Percentiles rank a stretch among this genome's conserved stretches.
phyloP scores from a whole-genome alignment of 2,329 filamentous ascomycete genomes.

The Colletotrichum sansevieriae region DNA sequence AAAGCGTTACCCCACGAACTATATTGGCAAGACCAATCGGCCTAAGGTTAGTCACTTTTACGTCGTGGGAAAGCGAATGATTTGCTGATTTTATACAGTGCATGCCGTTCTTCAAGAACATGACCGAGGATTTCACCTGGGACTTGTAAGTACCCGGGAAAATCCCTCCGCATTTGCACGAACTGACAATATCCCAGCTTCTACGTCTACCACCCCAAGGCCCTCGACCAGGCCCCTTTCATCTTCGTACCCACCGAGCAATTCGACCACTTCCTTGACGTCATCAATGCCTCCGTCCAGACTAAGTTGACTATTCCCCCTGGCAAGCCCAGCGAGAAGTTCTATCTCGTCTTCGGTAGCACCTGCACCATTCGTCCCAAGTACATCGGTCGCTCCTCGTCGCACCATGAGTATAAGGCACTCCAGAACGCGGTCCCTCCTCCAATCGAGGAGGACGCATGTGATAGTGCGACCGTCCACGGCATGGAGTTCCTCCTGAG shows the following conservation, averaged over 20 bases:
- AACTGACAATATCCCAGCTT: slow-evolving; percentile 62
- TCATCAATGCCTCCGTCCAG: slow-evolving; percentile 72
- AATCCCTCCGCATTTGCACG: neutral
- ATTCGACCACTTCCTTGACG: slow-evolving; percentile 72
- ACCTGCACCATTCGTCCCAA: slow-evolving; percentile 73
- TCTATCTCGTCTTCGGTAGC: slow-evolving; percentile 72
- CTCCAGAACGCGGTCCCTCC: slow-evolving; percentile 20
- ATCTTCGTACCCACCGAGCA: slow-evolving; percentile 78
- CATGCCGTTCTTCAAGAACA: slow-evolving; percentile 66
- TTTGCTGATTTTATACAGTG: slow-evolving; percentile 48
- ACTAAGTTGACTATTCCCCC: slow-evolving; percentile 70
- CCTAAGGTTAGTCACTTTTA: slow-evolving; percentile 55
- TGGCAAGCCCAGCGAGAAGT: slow-evolving; percentile 63
- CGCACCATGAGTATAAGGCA: slow-evolving; percentile 32
- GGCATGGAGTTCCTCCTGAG: slow-evolving; percentile 31
- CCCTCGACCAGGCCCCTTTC: slow-evolving; percentile 63
- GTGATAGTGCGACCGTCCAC: slow-evolving; percentile 4
- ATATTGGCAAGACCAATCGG: slow-evolving; percentile 66
- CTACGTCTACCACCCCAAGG: slow-evolving; percentile 70
- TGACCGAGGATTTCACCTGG: slow-evolving; percentile 75
- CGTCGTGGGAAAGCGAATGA: neutral
- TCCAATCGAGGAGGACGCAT: slow-evolving; percentile 24
- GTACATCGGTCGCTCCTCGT: slow-evolving; percentile 71
- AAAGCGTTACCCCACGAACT: slow-evolving; percentile 69
- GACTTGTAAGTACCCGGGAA: slow-evolving; percentile 73